Percentiles rank a stretch among this genome's conserved stretches.
These are phyloP conservation scores for Chaetomium sp. DNA, from an alignment of 2,329 filamentous ascomycete genomes.

Conservation along the genomic window DNA sequence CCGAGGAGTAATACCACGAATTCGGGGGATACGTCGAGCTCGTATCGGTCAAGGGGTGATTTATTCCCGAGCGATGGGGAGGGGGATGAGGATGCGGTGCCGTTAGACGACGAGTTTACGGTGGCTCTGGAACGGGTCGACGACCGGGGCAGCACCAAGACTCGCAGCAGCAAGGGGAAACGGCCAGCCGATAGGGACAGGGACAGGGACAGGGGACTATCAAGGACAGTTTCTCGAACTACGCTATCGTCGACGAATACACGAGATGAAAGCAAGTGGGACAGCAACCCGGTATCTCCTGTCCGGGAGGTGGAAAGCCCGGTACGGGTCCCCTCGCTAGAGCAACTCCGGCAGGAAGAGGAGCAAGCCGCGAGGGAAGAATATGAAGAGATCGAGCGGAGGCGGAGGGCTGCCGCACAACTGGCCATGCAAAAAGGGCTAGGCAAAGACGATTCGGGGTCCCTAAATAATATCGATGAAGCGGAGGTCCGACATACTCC, in stretches of 20 bases:
- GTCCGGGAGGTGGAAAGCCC: slow-evolving; percentile 20
- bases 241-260: slow-evolving; percentile 52
- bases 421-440: slow-evolving; percentile 56
- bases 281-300: slow-evolving; percentile 28
- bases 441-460: slow-evolving; percentile 38
- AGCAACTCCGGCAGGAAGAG: slow-evolving; percentile 58
- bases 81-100: slow-evolving; percentile 91
- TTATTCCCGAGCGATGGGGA: slow-evolving; percentile 84
- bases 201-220: slow-evolving; percentile 39
- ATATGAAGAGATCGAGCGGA: slow-evolving; percentile 55
- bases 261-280: slow-evolving; percentile 29
- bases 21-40: slow-evolving; percentile 81
- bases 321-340: slow-evolving; percentile 48
- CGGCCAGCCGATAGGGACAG: slow-evolving; percentile 43
- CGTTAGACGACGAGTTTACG: slow-evolving; percentile 88
- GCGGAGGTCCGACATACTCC: slow-evolving; percentile 33
- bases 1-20: slow-evolving; percentile 77
- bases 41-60: slow-evolving; percentile 83
- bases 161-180: slow-evolving; percentile 62
- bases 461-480: slow-evolving; percentile 42
- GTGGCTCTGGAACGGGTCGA: slow-evolving; percentile 74
- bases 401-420: slow-evolving; percentile 54
- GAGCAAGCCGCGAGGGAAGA: slow-evolving; percentile 54
- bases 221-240: slow-evolving; percentile 61
- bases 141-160: slow-evolving; percentile 72